phyloP scores from a whole-genome alignment of 441 rosid species.

The Jatropha podagrica region DNA sequence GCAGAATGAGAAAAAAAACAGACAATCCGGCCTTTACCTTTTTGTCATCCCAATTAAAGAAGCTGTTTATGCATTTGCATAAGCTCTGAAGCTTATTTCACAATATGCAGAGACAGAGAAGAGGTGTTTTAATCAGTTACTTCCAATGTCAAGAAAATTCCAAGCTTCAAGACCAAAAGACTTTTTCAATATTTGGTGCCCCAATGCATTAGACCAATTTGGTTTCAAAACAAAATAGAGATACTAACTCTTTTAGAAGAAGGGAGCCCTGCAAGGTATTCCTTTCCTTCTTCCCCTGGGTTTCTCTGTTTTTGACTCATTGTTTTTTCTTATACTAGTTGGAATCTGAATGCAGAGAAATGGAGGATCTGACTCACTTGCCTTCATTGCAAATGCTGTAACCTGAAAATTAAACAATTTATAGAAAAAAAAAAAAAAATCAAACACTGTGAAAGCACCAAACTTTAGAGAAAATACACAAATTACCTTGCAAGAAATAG shows the following conservation, averaged over 20 bases:
- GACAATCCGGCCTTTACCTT: not conserved
- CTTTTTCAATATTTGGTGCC: too few relatives aligned
- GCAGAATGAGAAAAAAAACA: not conserved
- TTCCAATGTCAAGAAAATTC: not conserved
- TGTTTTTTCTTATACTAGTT: constrained; percentile 1
- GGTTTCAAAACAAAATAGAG: not conserved
- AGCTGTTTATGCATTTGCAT: not conserved
- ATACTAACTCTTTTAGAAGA: not conserved
- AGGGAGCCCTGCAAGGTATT: constrained; percentile 15
- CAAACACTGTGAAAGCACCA: not conserved
- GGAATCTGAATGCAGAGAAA: constrained; percentile 2
- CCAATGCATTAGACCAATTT: not conserved
- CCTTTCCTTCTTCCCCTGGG: not conserved
- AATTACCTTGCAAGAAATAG: constrained; percentile 46
- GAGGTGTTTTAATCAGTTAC: not conserved
- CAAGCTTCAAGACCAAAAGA: not conserved
- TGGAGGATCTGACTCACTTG: not conserved
- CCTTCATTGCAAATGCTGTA: constrained; percentile 16
- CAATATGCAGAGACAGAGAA: too few relatives aligned
- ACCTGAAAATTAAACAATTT: constrained; percentile 3
- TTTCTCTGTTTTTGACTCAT: not conserved
- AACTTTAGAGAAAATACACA: not conserved
- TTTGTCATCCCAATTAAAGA: not conserved
- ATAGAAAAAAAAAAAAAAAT: too few relatives aligned
- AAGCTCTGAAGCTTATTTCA: not conserved